phyloP scores from a whole-genome alignment of 2,329 filamentous ascomycete species.

The Xylariales sp. region DNA sequence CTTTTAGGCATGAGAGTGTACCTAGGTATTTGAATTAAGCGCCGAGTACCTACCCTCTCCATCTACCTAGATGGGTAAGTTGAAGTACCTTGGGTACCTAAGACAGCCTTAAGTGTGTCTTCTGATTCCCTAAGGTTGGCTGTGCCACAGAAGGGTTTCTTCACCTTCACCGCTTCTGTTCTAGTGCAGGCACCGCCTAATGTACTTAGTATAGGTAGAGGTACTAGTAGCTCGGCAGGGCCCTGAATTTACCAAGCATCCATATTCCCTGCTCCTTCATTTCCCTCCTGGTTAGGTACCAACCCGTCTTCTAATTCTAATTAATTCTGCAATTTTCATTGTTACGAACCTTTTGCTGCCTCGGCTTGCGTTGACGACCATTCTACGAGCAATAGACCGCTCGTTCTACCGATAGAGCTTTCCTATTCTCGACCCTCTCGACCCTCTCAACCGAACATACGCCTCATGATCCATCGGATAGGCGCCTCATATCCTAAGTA shows the following conservation, averaged over 20 bases:
- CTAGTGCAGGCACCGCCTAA: conserved; percentile 10
- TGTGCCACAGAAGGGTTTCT: not conserved
- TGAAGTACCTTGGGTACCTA: not conserved
- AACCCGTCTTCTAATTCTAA: conserved; percentile 12
- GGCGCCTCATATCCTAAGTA: not conserved
- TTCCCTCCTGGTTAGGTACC: conserved; percentile 2
- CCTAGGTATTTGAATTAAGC: too few species aligned
- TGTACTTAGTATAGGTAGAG: not conserved
- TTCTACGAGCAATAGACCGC: not conserved
- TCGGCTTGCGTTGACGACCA: conserved; percentile 5
- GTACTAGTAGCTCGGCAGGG: conserved; percentile 6
- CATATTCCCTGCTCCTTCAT: conserved; percentile 27
- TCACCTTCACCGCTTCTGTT: too few species aligned
- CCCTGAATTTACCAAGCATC: conserved; percentile 4
- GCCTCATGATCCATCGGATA: not conserved
- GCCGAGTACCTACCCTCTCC: too few species aligned
- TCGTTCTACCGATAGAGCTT: not conserved
- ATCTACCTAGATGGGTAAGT: too few species aligned
- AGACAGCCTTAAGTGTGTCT: not conserved
- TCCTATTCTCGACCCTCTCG: not conserved
- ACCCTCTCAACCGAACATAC: conserved; percentile 5
- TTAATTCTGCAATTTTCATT: conserved; percentile 17
- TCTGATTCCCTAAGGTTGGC: too few species aligned
- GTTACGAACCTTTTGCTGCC: conserved; percentile 4
- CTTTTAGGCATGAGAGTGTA: not conserved